Base-by-base conservation (phyloP, 2,329 filamentous ascomycete species). In the Elsinoe necatrix region DNA sequence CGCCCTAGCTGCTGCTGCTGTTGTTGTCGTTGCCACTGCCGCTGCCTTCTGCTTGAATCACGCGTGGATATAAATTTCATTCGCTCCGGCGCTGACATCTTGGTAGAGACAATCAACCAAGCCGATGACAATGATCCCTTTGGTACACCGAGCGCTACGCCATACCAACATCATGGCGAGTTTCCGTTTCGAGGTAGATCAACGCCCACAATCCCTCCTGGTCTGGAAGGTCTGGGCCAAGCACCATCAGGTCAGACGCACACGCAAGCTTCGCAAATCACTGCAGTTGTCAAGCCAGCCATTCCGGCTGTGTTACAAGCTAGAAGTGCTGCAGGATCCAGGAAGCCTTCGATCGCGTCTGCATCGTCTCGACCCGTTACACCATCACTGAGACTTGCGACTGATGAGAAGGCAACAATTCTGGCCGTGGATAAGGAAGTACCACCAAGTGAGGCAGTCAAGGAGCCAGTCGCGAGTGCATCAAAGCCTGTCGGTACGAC, bases 171-270 rank as follows among this genome's bases (percentile, higher is more conserved):
- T 27, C 48, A 52, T 21, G 25, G 25, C 9, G 31, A 39, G 16
- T 34, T 52, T n/a, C 31, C 25, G 9, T 37, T 52, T n/a, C 25
- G 63, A 23, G 63, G 68, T 7, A 61, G 62, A 42, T 66, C 67
- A 2, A 70, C 68, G 23, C 68, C 68, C 6, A 65, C 68, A 12
- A 63, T 70, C 8, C 68, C 68, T 11, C 69, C 69, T 8, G 68
- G 68, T n/a, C 65, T 71, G 55, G 67, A 69, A 59, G 61, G 57
- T 11, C 37, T 60, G 14, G 59, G 59, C 25, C 59, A 60, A 12
- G 57, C 39, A 39, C 48, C 48, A 12, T 2, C 29, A 11, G 48
- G 31, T 20, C 48, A 37, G 11, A n/a, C 48, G 12, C 7, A 29
- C 3, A n/a, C 16, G 4, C 48, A 52, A 21, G 16, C 48, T 11